Evolutionary conservation across 257 asterid genomes (phyloP).

Genomic region (Scutellaria galericulata): DNA sequence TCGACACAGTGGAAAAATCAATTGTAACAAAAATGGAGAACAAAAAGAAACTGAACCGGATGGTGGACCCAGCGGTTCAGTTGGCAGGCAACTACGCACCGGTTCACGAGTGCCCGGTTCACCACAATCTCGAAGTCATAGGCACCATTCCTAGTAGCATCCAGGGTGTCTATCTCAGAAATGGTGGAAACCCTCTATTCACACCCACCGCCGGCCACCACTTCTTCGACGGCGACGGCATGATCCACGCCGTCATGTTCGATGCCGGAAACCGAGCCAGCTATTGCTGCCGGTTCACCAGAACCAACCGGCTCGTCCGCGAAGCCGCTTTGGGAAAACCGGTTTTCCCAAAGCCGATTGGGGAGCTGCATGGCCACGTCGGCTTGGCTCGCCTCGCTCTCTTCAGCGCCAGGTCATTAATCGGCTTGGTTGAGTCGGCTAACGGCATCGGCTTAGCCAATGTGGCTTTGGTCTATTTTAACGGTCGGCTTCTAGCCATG

Average conservation of each 20-base stretch:
- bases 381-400: conserved; percentile 64
- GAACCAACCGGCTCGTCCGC: conserved; percentile 48
- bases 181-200: conserved; percentile 63
- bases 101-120: conserved; percentile 63
- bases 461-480: conserved; percentile 55
- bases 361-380: conserved; percentile 65
- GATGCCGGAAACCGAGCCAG: conserved; percentile 43
- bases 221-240: conserved; percentile 73
- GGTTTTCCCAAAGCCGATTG: conserved; percentile 61
- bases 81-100: conserved; percentile 67
- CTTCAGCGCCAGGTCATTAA: conserved; percentile 40
- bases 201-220: conserved; percentile 63
- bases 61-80: conserved; percentile 60
- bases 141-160: conserved; percentile 53
- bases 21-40: conserved; percentile 42
- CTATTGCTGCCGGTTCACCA: conserved; percentile 62
- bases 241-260: conserved; percentile 63
- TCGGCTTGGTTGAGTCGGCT: conserved; percentile 43
- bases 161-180: conserved; percentile 57
- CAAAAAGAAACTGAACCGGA: conserved; percentile 48
- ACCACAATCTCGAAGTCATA: conserved; percentile 50
- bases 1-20: conserved; percentile 50
- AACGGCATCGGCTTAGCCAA: conserved; percentile 56
- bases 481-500: conserved; percentile 56
- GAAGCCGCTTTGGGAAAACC: conserved; percentile 56